A percentile compares a stretch with the other conserved stretches of the same genome.
These are phyloP conservation scores for Limnomonas spitsbergensis DNA, from an alignment of 139 green algal species.

Conservation along the genomic window DNA sequence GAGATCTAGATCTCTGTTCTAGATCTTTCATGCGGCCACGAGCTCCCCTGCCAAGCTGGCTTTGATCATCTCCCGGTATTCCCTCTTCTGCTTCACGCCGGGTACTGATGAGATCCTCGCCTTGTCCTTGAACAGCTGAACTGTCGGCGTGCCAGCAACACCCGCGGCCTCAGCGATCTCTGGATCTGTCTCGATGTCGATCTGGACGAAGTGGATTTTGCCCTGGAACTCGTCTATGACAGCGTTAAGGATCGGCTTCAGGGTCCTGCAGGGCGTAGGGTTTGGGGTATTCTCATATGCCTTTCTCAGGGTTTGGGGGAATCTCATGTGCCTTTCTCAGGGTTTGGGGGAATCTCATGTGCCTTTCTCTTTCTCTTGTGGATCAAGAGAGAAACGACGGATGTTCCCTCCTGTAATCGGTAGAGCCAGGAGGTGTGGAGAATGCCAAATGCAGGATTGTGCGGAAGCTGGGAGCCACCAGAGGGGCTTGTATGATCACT, in stretches of 20 bases:
- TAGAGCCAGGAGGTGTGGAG: no score
- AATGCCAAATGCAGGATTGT: no score
- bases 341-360: not conserved
- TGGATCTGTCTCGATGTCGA: slow-evolving; percentile 75
- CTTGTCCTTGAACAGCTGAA: slow-evolving; percentile 80
- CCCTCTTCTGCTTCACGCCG: slow-evolving; percentile 91
- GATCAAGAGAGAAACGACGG: no score
- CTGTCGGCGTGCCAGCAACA: slow-evolving; percentile 86
- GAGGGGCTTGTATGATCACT: no score
- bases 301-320: slow-evolving; percentile 15
- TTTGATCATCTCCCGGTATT: slow-evolving; percentile 77
- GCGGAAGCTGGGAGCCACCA: no score
- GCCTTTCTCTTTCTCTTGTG: no score
- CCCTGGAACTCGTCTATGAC: slow-evolving; percentile 78
- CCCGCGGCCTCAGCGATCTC: slow-evolving; percentile 89
- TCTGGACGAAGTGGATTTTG: slow-evolving; percentile 86
- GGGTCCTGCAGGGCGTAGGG: slow-evolving; percentile 60
- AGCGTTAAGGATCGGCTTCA: slow-evolving; percentile 94
- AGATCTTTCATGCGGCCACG: not conserved
- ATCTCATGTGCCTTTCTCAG: not conserved
- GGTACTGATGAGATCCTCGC: slow-evolving; percentile 65
- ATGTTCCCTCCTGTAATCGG: no score
- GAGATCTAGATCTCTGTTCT: no score
- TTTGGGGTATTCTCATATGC: slow-evolving; percentile 27
- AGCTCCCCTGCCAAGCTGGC: not conserved